A percentile compares a stretch with the other conserved stretches of the same genome.
Conservation (phyloP, 2,329 filamentous ascomycete species). For the Trichothecium sympodiale region DNA sequence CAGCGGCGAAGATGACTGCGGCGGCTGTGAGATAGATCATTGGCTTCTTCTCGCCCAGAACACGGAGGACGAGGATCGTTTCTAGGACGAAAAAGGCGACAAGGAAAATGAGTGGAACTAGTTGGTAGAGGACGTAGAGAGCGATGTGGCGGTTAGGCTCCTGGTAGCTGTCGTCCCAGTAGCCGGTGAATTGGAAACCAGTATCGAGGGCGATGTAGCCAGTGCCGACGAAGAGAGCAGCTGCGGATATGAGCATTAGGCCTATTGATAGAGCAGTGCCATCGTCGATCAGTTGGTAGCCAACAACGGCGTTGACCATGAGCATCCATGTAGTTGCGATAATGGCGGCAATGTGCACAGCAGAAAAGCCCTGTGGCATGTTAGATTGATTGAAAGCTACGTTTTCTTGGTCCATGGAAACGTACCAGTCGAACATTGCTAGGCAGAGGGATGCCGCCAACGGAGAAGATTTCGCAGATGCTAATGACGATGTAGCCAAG, state of each 20-base stretch:
- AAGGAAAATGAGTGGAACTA: slow-evolving; percentile 81
- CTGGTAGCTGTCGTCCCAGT: slow-evolving; percentile 53
- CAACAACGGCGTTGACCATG: slow-evolving; percentile 82
- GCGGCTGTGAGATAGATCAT: slow-evolving; percentile 77
- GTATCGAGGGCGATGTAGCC: slow-evolving; percentile 95
- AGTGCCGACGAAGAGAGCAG: slow-evolving; percentile 71
- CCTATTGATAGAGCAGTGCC: slow-evolving; percentile 76
- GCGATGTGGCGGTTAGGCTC: slow-evolving; percentile 64
- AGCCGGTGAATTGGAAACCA: slow-evolving; percentile 71
- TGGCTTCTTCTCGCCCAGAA: slow-evolving; percentile 82
- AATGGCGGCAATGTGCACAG: slow-evolving; percentile 82
- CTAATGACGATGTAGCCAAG: slow-evolving; percentile 74
- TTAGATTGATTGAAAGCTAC: background rate
- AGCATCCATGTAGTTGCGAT: slow-evolving; percentile 83
- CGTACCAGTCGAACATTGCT: slow-evolving; percentile 60
- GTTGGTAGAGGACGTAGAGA: slow-evolving; percentile 88
- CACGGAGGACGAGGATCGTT: slow-evolving; percentile 66
- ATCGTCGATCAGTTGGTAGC: slow-evolving; percentile 88
- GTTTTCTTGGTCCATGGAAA: background rate
- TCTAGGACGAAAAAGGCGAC: slow-evolving; percentile 80
- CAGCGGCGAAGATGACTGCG: slow-evolving; percentile 73
- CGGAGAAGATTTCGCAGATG: slow-evolving; percentile 93
- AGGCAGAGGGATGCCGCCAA: slow-evolving; percentile 76
- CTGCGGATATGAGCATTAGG: slow-evolving; percentile 60
- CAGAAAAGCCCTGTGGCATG: slow-evolving; percentile 62